These are phyloP conservation scores for Geotrichum cucujoidarum DNA, from an alignment of 1,139 yeast genomes.

Conservation along the genomic window DNA sequence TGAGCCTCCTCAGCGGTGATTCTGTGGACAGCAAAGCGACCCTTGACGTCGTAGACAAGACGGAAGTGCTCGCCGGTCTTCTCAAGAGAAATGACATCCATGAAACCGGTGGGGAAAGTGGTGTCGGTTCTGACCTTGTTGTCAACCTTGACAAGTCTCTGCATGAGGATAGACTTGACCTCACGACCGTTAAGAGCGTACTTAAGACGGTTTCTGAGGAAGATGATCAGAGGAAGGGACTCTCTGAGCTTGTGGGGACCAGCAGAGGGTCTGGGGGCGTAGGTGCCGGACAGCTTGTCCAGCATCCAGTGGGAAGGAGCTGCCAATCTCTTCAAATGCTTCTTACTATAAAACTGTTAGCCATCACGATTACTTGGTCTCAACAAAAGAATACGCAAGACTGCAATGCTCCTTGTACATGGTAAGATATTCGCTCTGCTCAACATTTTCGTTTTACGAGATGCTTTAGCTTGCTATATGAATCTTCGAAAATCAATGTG, in stretches of 20 bases:
- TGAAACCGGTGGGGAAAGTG: slow-evolving; percentile 98
- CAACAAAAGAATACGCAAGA: too few species aligned
- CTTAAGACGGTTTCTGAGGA: slow-evolving; percentile 99
- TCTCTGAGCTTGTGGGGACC: slow-evolving; percentile 99
- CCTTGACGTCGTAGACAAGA: slow-evolving; percentile 95
- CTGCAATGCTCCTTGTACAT: too few species aligned
- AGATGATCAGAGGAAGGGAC: slow-evolving; percentile 95
- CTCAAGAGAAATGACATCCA: slow-evolving; percentile 95
- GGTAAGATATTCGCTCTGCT: too few species aligned
- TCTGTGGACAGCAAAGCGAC: slow-evolving; percentile 99
- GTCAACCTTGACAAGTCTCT: slow-evolving; percentile 98
- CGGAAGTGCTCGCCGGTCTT: slow-evolving; percentile 99
- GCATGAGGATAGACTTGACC: slow-evolving; percentile 98
- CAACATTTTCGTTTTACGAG: too few species aligned
- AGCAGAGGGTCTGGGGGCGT: slow-evolving; percentile 99
- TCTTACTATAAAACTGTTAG: slow-evolving; percentile 67
- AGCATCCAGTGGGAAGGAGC: slow-evolving; percentile 99
- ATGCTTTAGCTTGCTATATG: too few species aligned
- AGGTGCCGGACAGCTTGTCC: slow-evolving; percentile 99
- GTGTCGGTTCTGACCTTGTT: slow-evolving; percentile 99
- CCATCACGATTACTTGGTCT: too few species aligned
- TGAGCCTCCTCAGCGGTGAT: slow-evolving; percentile 97
- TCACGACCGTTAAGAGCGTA: slow-evolving; percentile 99
- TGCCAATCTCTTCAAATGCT: slow-evolving; percentile 96
- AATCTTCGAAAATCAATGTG: too few species aligned